Percentiles rank a stretch among this genome's conserved stretches.
Evolutionary conservation across 768 basidiomycete species (phyloP).

Genomic region (Trametes gibbosa): DNA sequence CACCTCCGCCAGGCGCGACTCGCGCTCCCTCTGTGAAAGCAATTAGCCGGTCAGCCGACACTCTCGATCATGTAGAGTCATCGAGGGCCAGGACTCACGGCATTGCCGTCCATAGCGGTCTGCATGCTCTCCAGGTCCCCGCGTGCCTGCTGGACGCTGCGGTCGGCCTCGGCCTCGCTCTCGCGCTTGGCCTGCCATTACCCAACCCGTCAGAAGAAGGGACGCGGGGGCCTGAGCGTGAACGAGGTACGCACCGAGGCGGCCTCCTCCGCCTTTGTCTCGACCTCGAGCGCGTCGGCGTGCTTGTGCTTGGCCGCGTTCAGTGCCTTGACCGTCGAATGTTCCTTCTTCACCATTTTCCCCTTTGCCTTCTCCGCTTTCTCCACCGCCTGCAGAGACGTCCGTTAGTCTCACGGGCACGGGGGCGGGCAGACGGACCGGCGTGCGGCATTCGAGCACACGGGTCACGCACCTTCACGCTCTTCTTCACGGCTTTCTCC

Average conservation of each 20-base stretch:
- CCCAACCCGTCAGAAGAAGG: not conserved
- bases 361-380: constrained; percentile 8
- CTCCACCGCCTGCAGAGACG: not conserved
- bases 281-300: constrained; percentile 3
- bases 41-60: too few relatives aligned
- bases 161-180: constrained; percentile 2
- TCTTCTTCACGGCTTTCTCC: constrained; percentile 18
- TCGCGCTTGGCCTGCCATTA: constrained; percentile 3
- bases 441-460: not conserved
- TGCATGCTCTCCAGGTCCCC: constrained; percentile 7
- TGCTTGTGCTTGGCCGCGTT: constrained; percentile 12
- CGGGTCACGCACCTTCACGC: constrained; percentile 11
- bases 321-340: constrained; percentile 8
- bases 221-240: too few relatives aligned
- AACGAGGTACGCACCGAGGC: not conserved
- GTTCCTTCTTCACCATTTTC: constrained; percentile 11
- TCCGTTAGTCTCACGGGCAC: not conserved
- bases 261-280: not conserved
- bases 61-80: too few relatives aligned
- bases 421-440: not conserved
- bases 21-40: constrained; percentile 7
- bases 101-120: constrained; percentile 7
- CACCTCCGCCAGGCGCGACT: constrained; percentile 3
- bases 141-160: not conserved
- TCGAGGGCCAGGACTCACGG: constrained; percentile 1